A percentile compares a stretch with the other conserved stretches of the same genome.
phyloP scores from a whole-genome alignment of 2,329 filamentous ascomycete genomes.

The Calonectria crousiana region DNA sequence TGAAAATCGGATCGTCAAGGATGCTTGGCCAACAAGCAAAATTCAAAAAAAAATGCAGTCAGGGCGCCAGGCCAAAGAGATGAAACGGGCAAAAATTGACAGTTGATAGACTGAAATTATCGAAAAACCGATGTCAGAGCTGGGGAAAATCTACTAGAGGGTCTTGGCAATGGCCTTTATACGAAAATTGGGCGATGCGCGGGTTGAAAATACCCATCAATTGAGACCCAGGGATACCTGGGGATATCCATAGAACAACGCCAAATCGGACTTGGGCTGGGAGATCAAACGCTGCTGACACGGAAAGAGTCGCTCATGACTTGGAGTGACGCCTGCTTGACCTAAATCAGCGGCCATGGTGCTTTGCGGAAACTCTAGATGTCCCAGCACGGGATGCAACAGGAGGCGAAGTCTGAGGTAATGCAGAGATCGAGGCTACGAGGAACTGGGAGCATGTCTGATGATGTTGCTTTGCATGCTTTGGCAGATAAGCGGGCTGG shows the following conservation, averaged over 20 bases:
- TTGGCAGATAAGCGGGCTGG: background rate
- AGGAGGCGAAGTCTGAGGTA: background rate
- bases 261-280: background rate
- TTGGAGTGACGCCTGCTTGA: background rate
- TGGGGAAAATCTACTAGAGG: background rate
- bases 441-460: background rate
- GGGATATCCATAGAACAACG: background rate
- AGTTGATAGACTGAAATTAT: background rate
- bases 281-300: conserved; percentile 27
- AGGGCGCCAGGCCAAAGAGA: background rate
- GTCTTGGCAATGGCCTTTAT: conserved; percentile 6
- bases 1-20: background rate
- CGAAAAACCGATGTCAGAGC: background rate
- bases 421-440: background rate
- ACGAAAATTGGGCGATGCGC: background rate
- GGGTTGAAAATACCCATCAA: background rate
- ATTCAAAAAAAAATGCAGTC: conserved; percentile 36
- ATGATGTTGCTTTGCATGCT: conserved; percentile 8
- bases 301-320: background rate
- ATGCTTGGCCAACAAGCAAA: conserved; percentile 26
- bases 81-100: background rate
- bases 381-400: background rate
- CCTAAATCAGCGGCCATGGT: background rate
- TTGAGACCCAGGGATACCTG: background rate
- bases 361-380: background rate